Percentiles rank a stretch among this genome's conserved stretches.
These are phyloP conservation scores for Quercus glauca DNA, from an alignment of 306 rosid species.

Conservation along the genomic window DNA sequence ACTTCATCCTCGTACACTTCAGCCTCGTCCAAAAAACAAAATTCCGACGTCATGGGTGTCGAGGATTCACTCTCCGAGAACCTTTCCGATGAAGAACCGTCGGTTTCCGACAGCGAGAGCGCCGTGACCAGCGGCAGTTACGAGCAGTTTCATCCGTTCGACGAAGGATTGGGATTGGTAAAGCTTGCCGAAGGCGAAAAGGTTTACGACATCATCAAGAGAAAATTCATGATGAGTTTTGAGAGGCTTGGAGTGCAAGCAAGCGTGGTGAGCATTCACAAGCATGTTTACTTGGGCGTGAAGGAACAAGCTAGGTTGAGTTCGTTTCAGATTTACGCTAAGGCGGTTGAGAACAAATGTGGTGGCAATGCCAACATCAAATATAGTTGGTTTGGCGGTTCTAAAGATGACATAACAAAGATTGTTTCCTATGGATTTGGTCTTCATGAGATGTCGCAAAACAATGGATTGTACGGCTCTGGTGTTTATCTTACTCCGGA, in stretches of 20 bases:
- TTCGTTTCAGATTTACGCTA: conserved; percentile 55
- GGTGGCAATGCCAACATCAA: conserved; percentile 58
- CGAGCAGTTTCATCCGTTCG: conserved; percentile 4
- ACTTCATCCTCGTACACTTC: conserved; percentile 2
- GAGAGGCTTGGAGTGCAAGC: conserved; percentile 35
- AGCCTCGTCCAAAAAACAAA: too few relatives aligned
- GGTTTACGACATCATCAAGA: conserved; percentile 35
- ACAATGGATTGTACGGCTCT: conserved; percentile 32
- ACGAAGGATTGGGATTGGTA: conserved; percentile 26
- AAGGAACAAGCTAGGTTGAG: conserved; percentile 51
- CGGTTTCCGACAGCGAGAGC: conserved; percentile 66
- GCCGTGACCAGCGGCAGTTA: conserved; percentile 26
- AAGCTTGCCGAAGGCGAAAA: conserved; percentile 42
- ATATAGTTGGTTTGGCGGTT: conserved; percentile 65
- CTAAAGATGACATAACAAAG: conserved; percentile 48
- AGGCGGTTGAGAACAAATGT: conserved; percentile 43
- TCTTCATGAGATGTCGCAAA: conserved; percentile 18
- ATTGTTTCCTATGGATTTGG: conserved; percentile 66
- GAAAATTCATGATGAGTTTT: conserved; percentile 40
- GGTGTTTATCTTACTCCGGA: conserved; percentile 64
- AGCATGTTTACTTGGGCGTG: conserved; percentile 29
- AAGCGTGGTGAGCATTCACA: conserved; percentile 34
- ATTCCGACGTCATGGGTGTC: neutral
- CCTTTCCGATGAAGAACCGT: conserved; percentile 15
- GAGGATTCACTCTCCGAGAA: conserved; percentile 8